These are phyloP conservation scores for Aethionema arabicum DNA, from an alignment of 345 rosid species.

Conservation along the genomic window DNA sequence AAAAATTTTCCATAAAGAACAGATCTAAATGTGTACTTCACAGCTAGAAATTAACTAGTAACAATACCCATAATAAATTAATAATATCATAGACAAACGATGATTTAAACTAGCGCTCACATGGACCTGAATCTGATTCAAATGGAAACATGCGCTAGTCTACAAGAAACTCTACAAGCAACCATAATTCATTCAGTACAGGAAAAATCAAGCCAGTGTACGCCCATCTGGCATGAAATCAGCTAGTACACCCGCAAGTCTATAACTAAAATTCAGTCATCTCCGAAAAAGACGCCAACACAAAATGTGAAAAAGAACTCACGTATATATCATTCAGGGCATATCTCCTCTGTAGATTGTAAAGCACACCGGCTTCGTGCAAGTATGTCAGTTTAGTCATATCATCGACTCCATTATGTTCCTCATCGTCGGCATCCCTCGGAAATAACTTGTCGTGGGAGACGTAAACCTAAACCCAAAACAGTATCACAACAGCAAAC, in stretches of 20 bases:
- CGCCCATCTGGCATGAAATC: conserved; percentile 15
- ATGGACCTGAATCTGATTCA: conserved; percentile 2
- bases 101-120: background rate
- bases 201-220: conserved; percentile 11
- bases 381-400: conserved; percentile 93
- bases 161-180: conserved; percentile 20
- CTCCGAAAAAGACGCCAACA: background rate
- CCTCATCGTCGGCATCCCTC: conserved; percentile 84
- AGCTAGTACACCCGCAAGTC: conserved; percentile 2
- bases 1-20: background rate
- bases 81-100: conserved; percentile 1
- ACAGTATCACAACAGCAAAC: background rate
- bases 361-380: conserved; percentile 97
- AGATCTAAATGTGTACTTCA: conserved; percentile 19
- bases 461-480: conserved; percentile 48
- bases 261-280: background rate
- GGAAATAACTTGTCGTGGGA: conserved; percentile 54
- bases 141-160: background rate
- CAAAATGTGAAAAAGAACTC: conserved; percentile 32
- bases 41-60: background rate
- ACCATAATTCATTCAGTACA: background rate
- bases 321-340: conserved; percentile 94
- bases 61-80: background rate
- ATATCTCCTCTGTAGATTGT: conserved; percentile 82
- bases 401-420: conserved; percentile 95